These are phyloP conservation scores for Colletotrichum graminicola DNA, from an alignment of 2,329 filamentous ascomycete species.

Conservation along the genomic window DNA sequence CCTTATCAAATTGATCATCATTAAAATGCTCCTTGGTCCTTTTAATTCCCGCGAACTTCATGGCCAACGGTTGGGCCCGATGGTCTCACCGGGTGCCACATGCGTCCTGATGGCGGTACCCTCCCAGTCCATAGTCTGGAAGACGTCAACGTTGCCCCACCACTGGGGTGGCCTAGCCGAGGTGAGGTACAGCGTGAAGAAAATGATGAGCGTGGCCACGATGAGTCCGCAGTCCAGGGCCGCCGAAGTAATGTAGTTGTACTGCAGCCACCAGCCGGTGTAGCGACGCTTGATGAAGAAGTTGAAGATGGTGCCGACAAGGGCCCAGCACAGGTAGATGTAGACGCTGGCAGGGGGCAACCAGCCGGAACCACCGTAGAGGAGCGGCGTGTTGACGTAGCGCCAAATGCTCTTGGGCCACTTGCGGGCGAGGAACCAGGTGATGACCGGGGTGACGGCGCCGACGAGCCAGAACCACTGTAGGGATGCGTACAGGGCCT, in stretches of 20 bases:
- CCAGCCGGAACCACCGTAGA: constrained; percentile 73
- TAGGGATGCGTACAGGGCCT: constrained; percentile 72
- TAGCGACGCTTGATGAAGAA: constrained; percentile 74
- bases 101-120: constrained; percentile 58
- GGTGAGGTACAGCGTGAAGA: constrained; percentile 75
- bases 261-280: constrained; percentile 81
- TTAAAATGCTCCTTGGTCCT: constrained; percentile 16
- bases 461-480: constrained; percentile 81
- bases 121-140: constrained; percentile 61
- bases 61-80: constrained; percentile 65
- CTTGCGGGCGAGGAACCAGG: constrained; percentile 71
- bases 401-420: constrained; percentile 73
- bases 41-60: constrained; percentile 44
- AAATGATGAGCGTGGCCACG: constrained; percentile 75
- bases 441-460: constrained; percentile 70
- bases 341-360: constrained; percentile 78
- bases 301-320: constrained; percentile 77
- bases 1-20: constrained; percentile 25
- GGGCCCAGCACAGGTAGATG: constrained; percentile 78
- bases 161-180: constrained; percentile 67
- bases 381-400: constrained; percentile 76
- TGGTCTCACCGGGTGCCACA: constrained; percentile 59
- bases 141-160: constrained; percentile 69
- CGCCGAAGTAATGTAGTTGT: constrained; percentile 81
- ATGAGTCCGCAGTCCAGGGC: constrained; percentile 77